Evolutionary conservation across 2,329 filamentous ascomycete species (phyloP).

Genomic region (Pseudopyricularia cyperi): DNA sequence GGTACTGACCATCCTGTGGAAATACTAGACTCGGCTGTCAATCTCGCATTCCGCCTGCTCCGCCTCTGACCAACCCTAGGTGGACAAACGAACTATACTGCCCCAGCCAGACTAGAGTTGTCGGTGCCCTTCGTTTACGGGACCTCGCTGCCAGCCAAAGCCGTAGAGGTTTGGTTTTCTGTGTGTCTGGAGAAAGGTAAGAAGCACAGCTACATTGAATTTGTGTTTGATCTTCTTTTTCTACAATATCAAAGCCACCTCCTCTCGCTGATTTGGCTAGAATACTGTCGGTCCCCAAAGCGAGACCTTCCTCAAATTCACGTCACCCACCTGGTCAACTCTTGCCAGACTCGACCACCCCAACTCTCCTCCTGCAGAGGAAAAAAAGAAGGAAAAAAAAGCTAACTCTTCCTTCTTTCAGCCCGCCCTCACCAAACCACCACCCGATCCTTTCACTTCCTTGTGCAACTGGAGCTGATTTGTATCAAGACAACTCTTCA

Average conservation of each 20-base stretch:
- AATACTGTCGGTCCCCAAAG: not conserved
- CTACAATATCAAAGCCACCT: no score
- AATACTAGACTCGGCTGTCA: no score
- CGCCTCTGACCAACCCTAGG: no score
- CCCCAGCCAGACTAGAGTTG: not conserved
- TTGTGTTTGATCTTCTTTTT: no score
- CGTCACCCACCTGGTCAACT: not conserved
- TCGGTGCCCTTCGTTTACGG: not conserved
- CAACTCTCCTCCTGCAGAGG: not conserved
- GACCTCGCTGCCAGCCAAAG: not conserved
- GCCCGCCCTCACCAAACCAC: not conserved
- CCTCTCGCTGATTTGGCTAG: no score
- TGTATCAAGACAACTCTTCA: not conserved
- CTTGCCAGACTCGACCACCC: not conserved
- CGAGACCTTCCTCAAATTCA: not conserved
- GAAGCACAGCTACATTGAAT: not conserved
- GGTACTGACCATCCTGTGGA: no score
- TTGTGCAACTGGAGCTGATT: not conserved
- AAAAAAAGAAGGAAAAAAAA: no score
- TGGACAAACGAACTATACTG: no score
- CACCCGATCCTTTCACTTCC: not conserved
- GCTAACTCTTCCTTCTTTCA: not conserved
- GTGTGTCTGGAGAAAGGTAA: not conserved
- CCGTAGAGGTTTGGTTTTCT: no score
- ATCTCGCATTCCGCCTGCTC: no score